These are phyloP conservation scores for Phytophthora fragariaefolia DNA, from an alignment of 352 stramenopile genomes.

Conservation along the genomic window DNA sequence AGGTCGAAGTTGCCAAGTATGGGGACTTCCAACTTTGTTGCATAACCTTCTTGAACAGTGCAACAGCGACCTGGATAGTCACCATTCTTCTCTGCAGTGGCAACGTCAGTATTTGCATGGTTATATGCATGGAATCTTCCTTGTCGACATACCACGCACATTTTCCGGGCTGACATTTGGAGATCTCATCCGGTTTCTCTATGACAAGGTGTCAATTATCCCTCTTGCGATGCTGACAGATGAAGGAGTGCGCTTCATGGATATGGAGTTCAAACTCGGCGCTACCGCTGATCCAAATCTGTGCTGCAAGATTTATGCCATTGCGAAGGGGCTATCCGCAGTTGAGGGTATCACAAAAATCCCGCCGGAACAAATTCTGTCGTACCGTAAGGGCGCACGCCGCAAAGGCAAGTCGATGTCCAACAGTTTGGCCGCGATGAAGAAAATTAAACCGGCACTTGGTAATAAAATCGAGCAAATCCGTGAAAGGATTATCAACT, in stretches of 20 bases:
- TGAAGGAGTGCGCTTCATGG: slow-evolving; percentile 68
- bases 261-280: slow-evolving; percentile 84
- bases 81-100: slow-evolving; percentile 66
- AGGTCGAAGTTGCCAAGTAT: slow-evolving; percentile 70
- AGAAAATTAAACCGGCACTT: slow-evolving; percentile 64
- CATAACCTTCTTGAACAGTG: slow-evolving; percentile 68
- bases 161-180: slow-evolving; percentile 82
- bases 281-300: slow-evolving; percentile 74
- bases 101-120: slow-evolving; percentile 75
- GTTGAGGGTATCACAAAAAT: slow-evolving; percentile 70
- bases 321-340: slow-evolving; percentile 60
- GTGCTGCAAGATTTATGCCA: slow-evolving; percentile 83
- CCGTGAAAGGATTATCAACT: slow-evolving; percentile 59
- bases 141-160: slow-evolving; percentile 79
- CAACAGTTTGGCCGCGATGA: slow-evolving; percentile 39
- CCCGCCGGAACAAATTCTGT: slow-evolving; percentile 74
- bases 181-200: slow-evolving; percentile 81
- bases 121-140: slow-evolving; percentile 74
- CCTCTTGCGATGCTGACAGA: slow-evolving; percentile 73
- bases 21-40: slow-evolving; percentile 70
- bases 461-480: slow-evolving; percentile 69
- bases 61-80: slow-evolving; percentile 57
- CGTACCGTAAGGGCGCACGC: slow-evolving; percentile 73
- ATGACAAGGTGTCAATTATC: slow-evolving; percentile 76
- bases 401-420: slow-evolving; percentile 65